Evolutionary conservation across 371 early-diverging fungal species (phyloP).

Genomic region (Mucor saturninus): DNA sequence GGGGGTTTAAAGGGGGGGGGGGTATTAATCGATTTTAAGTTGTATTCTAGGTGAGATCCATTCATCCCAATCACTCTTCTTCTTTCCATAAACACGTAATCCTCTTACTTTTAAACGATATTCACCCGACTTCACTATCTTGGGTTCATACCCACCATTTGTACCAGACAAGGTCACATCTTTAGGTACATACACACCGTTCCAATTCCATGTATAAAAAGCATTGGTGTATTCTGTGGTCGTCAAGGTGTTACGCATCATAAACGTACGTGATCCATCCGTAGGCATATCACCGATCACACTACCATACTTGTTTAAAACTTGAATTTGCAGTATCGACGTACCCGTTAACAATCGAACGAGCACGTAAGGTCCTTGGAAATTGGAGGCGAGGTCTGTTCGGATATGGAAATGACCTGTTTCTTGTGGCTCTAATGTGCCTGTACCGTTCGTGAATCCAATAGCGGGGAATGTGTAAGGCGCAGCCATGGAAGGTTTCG

Average conservation of each 20-base stretch:
- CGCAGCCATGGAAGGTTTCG: not conserved
- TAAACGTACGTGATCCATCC: slow-evolving; percentile 16
- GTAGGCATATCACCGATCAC: slow-evolving; percentile 32
- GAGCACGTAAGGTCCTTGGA: slow-evolving; percentile 23
- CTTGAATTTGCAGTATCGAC: slow-evolving; percentile 24
- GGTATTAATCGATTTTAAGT: slow-evolving; percentile 10
- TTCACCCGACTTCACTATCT: slow-evolving; percentile 13
- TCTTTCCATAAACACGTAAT: slow-evolving; percentile 27
- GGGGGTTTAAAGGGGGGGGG: too few relatives aligned
- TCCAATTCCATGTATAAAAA: slow-evolving; percentile 33
- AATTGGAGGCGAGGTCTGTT: not conserved
- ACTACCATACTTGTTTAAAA: slow-evolving; percentile 12
- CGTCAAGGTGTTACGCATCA: slow-evolving; percentile 27
- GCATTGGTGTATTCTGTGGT: slow-evolving; percentile 17
- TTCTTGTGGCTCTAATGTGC: slow-evolving; percentile 3
- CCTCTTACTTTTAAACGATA: slow-evolving; percentile 29
- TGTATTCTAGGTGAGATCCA: slow-evolving; percentile 31
- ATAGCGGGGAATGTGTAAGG: slow-evolving; percentile 33
- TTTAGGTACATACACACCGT: slow-evolving; percentile 27
- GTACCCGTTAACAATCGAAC: slow-evolving; percentile 35
- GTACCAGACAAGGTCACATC: slow-evolving; percentile 18
- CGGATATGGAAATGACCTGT: slow-evolving; percentile 15
- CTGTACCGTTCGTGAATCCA: slow-evolving; percentile 16
- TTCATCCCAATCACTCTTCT: slow-evolving; percentile 28
- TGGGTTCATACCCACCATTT: slow-evolving; percentile 1